These are phyloP conservation scores for Waltiozyma sp. DNA, from an alignment of 1,139 yeast species.

Conservation along the genomic window DNA sequence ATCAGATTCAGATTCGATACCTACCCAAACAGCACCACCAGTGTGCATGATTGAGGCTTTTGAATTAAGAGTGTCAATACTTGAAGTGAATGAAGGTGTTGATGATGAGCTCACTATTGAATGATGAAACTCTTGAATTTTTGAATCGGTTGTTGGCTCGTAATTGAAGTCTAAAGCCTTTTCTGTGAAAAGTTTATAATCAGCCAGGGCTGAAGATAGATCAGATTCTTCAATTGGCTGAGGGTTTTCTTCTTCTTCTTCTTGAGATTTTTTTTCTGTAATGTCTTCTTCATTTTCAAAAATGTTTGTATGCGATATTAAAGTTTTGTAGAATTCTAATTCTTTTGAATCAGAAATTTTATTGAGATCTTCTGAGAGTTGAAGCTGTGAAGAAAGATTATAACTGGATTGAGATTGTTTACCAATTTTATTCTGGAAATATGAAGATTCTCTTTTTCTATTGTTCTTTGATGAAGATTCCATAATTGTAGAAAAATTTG, in stretches of 20 bases:
- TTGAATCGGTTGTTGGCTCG: neutral
- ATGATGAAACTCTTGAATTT: neutral
- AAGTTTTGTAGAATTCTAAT: slow-evolving; percentile 12
- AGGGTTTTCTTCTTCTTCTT: neutral
- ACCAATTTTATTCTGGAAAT: neutral
- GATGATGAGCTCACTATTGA: slow-evolving; percentile 3
- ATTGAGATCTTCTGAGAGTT: neutral
- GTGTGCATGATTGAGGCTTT: slow-evolving; percentile 10
- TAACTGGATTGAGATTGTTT: neutral
- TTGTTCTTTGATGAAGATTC: neutral
- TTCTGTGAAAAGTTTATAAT: slow-evolving; percentile 13
- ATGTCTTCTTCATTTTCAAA: too few relatives aligned
- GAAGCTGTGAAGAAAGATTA: neutral
- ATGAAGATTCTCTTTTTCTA: neutral
- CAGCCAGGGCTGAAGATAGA: slow-evolving; percentile 14
- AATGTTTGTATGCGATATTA: neutral
- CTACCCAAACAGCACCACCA: slow-evolving; percentile 16
- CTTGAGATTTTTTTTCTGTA: too few relatives aligned
- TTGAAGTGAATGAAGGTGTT: slow-evolving; percentile 7
- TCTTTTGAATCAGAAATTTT: slow-evolving; percentile 11
- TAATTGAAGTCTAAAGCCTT: neutral
- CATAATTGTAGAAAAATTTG: neutral
- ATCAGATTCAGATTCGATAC: slow-evolving; percentile 7
- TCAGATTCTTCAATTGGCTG: neutral
- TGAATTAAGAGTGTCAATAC: slow-evolving; percentile 6